Percentiles rank a stretch among this genome's conserved stretches.
Conservation (phyloP, 2,329 filamentous ascomycete species). For the Pyrenophora tritici-repentis region DNA sequence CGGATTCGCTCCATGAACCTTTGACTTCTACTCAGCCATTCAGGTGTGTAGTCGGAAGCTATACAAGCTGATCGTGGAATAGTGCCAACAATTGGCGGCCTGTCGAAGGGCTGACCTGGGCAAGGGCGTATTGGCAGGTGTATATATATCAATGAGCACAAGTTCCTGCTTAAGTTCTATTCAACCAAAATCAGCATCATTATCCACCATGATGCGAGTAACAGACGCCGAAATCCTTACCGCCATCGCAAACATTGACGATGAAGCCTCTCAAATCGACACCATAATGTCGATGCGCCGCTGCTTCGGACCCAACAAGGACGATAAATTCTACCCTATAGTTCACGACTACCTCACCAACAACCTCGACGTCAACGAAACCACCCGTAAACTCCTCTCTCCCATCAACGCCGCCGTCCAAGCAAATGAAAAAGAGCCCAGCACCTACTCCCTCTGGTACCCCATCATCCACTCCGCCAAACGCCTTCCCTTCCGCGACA, state of each 20-base stretch:
- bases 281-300: slow-evolving; percentile 1
- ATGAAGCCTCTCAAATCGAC: slow-evolving; percentile 7
- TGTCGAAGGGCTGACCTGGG: slow-evolving; percentile 2
- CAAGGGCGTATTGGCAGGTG: background rate
- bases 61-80: background rate
- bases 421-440: background rate
- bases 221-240: background rate
- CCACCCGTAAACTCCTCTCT: background rate
- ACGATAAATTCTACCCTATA: background rate
- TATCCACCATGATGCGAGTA: background rate
- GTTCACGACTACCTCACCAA: slow-evolving; percentile 1
- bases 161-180: too few species aligned
- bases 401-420: background rate
- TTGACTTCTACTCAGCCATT: too few species aligned
- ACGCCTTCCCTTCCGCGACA: slow-evolving; percentile 5
- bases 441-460: background rate
- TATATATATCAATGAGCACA: background rate
- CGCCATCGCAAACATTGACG: background rate
- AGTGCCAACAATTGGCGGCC: background rate
- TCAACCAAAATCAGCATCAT: background rate
- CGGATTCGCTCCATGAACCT: too few species aligned
- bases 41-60: too few species aligned
- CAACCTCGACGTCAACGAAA: background rate
- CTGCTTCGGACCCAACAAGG: background rate
- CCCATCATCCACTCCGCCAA: slow-evolving; percentile 6